A percentile compares a stretch with the other conserved stretches of the same genome.
Evolutionary conservation across 495 filamentous ascomycete species (phyloP).

Genomic region (Hyaloscypha variabilis): DNA sequence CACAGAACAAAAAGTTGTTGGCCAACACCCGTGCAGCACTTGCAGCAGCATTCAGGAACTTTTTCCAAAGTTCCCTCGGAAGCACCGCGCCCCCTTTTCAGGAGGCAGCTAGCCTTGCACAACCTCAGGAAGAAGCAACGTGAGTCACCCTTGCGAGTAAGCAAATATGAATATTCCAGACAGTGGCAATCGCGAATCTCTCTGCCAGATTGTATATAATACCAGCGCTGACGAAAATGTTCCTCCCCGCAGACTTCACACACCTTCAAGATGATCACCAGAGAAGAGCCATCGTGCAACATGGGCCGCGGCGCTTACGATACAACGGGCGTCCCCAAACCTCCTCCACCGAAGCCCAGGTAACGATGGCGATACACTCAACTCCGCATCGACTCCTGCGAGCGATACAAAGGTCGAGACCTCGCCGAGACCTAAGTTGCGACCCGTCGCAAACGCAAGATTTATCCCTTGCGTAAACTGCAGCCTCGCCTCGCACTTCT

Average conservation of each 20-base stretch:
- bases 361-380: conserved; percentile 16
- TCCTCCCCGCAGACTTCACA: conserved; percentile 18
- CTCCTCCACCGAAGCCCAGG: conserved; percentile 54
- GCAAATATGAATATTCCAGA: background rate
- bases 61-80: conserved; percentile 14
- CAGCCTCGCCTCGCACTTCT: conserved; percentile 2
- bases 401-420: conserved; percentile 12
- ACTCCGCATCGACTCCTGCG: conserved; percentile 11
- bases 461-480: conserved; percentile 4
- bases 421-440: conserved; percentile 9
- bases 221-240: conserved; percentile 3
- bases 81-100: conserved; percentile 5
- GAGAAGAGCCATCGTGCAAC: conserved; percentile 47
- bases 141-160: conserved; percentile 25
- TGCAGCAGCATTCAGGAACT: background rate
- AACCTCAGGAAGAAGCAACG: conserved; percentile 25
- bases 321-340: conserved; percentile 57
- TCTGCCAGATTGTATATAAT: conserved; percentile 9
- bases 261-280: conserved; percentile 44
- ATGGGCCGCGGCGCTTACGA: conserved; percentile 61
- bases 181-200: background rate
- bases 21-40: background rate
- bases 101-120: conserved; percentile 25
- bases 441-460: conserved; percentile 12
- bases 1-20: background rate